Base-by-base conservation (phyloP, 306 rosid species). In the Malus orientalis region DNA sequence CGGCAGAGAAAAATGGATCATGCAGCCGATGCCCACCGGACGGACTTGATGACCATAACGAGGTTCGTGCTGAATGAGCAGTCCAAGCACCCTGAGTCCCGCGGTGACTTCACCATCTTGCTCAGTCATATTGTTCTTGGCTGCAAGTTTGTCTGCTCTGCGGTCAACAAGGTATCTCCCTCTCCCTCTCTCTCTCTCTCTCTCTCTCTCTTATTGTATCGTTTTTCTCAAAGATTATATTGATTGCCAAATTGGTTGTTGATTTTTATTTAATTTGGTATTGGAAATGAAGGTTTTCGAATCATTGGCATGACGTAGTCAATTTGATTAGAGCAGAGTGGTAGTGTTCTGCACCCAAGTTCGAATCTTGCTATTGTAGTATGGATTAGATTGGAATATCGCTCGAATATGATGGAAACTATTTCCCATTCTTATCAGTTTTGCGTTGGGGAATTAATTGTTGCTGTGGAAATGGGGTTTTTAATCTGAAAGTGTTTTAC, bases 81-180 rank as follows among this genome's bases (percentile, higher is more conserved):
- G 79, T 88, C 97, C 6, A 95, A 84, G 81, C 72, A 83, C 76
- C 92, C 93, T 0, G 97, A 95, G 70, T 90, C 97, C 0, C 99
- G 99, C 30, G 99, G 99, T 2, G 99, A 95, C 79, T 95, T 95
- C 84, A 83, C 92, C 30, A 95, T 95, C 85, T 82, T 95, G 88
- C 99, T 95, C 78, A 95, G n/a, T 78, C 92, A 95, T 85, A 95
- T 95, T 81, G 99, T 95, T 76, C 95, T 95, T 12, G 97, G 97
- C 12, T 92, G 99, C 89, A 95, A 95, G 80, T 95, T 95, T 81
- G 97, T 95, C 67, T 92, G 99, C 72, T 76, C 99, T 38, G 88
- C 93, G 4, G 99, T 95, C 55, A 95, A 86, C 78, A 95, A 95
- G 97, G 98, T 93, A 3, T 11, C 42, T 53, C 25, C 23, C 29